Evolutionary conservation across 2,329 filamentous ascomycete species (phyloP).

Genomic region (Fusarium sp.): DNA sequence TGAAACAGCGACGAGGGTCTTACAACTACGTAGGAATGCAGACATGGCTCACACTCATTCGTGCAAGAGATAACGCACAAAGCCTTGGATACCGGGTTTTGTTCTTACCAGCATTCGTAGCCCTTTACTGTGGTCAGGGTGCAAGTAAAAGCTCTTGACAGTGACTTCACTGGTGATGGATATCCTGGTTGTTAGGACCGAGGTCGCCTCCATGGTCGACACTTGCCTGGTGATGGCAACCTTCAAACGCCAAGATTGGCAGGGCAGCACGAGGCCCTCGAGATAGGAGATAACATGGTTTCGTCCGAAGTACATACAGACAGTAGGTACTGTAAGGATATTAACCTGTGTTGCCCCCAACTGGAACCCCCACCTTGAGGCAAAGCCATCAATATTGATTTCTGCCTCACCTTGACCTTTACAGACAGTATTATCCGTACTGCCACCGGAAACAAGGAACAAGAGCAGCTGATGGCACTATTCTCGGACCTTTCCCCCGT

Average conservation of each 20-base stretch:
- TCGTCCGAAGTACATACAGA: background rate
- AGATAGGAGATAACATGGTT: constrained; percentile 32
- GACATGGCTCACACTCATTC: constrained; percentile 27
- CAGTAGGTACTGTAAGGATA: too few relatives aligned
- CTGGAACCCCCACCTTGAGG: constrained; percentile 25
- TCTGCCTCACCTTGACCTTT: background rate
- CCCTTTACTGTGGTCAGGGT: background rate
- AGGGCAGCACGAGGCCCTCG: constrained; percentile 10
- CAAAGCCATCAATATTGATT: constrained; percentile 27
- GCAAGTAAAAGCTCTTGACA: background rate
- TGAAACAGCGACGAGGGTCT: constrained; percentile 28
- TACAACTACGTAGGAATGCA: constrained; percentile 34
- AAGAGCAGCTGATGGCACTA: background rate
- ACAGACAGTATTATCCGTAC: background rate
- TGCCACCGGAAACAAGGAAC: constrained; percentile 16
- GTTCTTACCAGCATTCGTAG: background rate
- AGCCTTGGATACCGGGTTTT: background rate
- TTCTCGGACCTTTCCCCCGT: constrained; percentile 3
- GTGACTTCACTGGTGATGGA: constrained; percentile 5
- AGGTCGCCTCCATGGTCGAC: constrained; percentile 1
- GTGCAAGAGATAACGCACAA: constrained; percentile 26
- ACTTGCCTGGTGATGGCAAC: constrained; percentile 12
- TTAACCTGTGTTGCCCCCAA: constrained; percentile 15
- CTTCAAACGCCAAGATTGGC: constrained; percentile 21
- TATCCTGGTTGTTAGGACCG: background rate